Evolutionary conservation across 768 basidiomycete species (phyloP), one percentile per base, ranked within the genome.

Genomic region (Hemileccinum rubropunctum): DNA sequence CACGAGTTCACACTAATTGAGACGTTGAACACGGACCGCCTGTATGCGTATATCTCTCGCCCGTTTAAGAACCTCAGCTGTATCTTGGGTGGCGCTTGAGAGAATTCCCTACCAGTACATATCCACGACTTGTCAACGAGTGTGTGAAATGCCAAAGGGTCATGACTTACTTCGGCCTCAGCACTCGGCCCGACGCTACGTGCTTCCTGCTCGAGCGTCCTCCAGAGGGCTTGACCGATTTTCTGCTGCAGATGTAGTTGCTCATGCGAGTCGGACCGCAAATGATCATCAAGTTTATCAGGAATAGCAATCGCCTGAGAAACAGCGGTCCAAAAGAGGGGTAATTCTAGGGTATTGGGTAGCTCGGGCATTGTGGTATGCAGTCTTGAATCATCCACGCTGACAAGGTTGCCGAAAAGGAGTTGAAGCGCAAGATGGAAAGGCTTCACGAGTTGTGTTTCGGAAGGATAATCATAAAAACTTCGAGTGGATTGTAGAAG

Each of bases 301-400:
- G 18, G 23, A 27, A 42, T 42, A 37, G 17, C 13, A 12, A 41
- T 45, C 15, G 44, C 43, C 42, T 28, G 41, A 44, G 50, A 51
- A 45, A 51, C 36, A 12, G 42, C 50, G 23, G 35, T 36, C 50
- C 50, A 51, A 32, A 51, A 45, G 23, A 51, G 44, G 17, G 50
- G 50, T 35, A 51, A 46, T 33, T 51, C 43, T 3, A 51, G 42
- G 13, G 42, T 30, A 23, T 18, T 45, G 14, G 36, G 36, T 44
- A 46, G 43, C 38, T 37, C 17, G 33, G 44, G 17, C 4, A 18
- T 28, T 14, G 9, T 15, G n/a, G 42, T 27, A 21, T 23, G 9
- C 36, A 51, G 26, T 33, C 44, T 28, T 12, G n/a, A 21, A 27
- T 51, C 50, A 11, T 0, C 1, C 20, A 4, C 35, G 13, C 38